phyloP scores from a whole-genome alignment of 768 basidiomycete genomes.

The Hygrocybe punicea region DNA sequence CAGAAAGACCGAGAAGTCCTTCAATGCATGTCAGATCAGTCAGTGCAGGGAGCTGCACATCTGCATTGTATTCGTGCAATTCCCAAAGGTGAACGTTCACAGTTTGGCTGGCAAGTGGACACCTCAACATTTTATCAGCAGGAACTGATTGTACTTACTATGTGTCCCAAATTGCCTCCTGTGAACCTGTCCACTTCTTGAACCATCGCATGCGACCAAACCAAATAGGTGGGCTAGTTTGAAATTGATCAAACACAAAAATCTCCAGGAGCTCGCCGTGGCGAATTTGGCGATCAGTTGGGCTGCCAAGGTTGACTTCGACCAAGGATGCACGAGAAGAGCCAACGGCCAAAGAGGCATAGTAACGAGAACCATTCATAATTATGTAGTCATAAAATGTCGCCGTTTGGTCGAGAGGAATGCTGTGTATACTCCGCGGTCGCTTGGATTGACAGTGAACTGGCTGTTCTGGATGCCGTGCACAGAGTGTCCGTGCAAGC shows the following conservation, averaged over 20 bases:
- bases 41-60: no score
- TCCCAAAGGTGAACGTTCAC: background rate
- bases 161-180: background rate
- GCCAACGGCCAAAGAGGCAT: background rate
- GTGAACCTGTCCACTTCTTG: background rate
- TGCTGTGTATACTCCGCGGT: background rate
- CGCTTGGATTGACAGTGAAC: background rate
- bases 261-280: background rate
- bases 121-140: background rate
- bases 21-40: no score
- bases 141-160: background rate
- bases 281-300: background rate
- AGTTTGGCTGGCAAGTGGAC: background rate
- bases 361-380: background rate
- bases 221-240: background rate
- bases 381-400: constrained; percentile 1
- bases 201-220: background rate
- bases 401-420: background rate
- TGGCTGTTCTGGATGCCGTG: background rate
- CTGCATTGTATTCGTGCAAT: no score
- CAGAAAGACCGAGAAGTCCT: no score
- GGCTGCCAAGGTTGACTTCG: background rate
- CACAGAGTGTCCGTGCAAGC: background rate
- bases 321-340: background rate
- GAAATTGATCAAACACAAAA: background rate